Base-by-base conservation (phyloP, 2,329 filamentous ascomycete species). In the Dactylellina haptotyla region DNA sequence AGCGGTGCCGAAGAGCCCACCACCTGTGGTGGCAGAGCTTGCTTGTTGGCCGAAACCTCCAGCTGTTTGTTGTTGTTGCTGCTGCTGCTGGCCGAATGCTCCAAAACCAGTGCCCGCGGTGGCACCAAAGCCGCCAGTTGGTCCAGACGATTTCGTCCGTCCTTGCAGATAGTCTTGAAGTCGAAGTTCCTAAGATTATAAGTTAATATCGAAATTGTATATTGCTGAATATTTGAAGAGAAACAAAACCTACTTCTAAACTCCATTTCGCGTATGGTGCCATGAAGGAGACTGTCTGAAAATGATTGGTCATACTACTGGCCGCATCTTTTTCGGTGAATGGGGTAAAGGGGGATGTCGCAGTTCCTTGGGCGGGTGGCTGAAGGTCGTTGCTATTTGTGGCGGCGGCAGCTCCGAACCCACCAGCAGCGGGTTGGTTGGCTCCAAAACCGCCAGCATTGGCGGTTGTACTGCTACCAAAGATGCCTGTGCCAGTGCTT, bases 131-230 rank as follows among this genome's bases (percentile, higher is more conserved):
- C 82, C 80, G 5, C 80, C 75, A 58, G 80, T 76, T 50, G 79
- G 81, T 39, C 69, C 69, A 37, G 69, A 45, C 9, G 69, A 61
- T 43, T 73, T 73, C 1, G 89, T 70, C 93, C 61, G 88, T 56
- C 93, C 93, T 81, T 93, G 90, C 70, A 89, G 87, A 80, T 99
- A 99, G 81, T 99, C 95, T 48, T 88, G 92, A 74, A 96, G 82
- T 79, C 91, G 86, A 61, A 95, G 82, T 80, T 95, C 90, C 78
- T 91, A 58, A 43, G 46, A 46, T 46, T 2, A 41, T 16, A 50
- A 32, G 39, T 76, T 45, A 78, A 65, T 20, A 50, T 48, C 46
- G 25, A 66, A 48, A 23, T 57, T 72, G 56, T 14, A n/a, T n/a
- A 61, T 16, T 4, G 20, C 10, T 25, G 37, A 4, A 43, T 28